These are phyloP conservation scores for Cyberlindnera mycetangii DNA, from an alignment of 805 yeast species.

Conservation along the genomic window DNA sequence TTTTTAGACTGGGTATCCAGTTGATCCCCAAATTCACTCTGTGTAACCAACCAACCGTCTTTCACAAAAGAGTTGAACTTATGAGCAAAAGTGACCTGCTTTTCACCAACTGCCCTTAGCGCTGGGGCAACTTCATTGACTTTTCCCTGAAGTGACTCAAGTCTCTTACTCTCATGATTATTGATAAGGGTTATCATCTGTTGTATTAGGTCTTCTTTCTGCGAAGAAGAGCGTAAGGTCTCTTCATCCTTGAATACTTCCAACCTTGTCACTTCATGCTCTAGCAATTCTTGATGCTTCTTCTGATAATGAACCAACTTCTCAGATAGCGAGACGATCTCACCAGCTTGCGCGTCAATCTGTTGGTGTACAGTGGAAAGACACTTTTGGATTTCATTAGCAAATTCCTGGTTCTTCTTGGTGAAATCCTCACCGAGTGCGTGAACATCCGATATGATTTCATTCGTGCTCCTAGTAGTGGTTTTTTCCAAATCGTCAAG, in stretches of 20 bases:
- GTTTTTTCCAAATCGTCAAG: constrained; percentile 14
- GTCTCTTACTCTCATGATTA: constrained; percentile 10
- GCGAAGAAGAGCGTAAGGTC: constrained; percentile 2
- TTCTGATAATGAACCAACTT: constrained; percentile 16
- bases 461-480: neutral
- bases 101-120: constrained; percentile 6
- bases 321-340: constrained; percentile 16
- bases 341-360: constrained; percentile 19
- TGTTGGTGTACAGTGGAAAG: constrained; percentile 18
- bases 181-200: constrained; percentile 13
- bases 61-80: constrained; percentile 15
- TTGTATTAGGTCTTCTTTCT: constrained; percentile 11
- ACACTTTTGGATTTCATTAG: constrained; percentile 1
- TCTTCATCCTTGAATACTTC: constrained; percentile 12
- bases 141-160: constrained; percentile 4
- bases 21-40: constrained; percentile 13
- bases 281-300: constrained; percentile 12
- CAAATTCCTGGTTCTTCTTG: neutral
- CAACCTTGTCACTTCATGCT: constrained; percentile 7
- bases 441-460: neutral
- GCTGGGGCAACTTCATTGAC: constrained; percentile 13
- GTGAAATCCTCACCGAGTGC: neutral
- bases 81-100: constrained; percentile 15
- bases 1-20: neutral
- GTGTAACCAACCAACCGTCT: constrained; percentile 19